Evolutionary conservation across 163 green algal species (phyloP).

Genomic region (Prototheca stagnorum): DNA sequence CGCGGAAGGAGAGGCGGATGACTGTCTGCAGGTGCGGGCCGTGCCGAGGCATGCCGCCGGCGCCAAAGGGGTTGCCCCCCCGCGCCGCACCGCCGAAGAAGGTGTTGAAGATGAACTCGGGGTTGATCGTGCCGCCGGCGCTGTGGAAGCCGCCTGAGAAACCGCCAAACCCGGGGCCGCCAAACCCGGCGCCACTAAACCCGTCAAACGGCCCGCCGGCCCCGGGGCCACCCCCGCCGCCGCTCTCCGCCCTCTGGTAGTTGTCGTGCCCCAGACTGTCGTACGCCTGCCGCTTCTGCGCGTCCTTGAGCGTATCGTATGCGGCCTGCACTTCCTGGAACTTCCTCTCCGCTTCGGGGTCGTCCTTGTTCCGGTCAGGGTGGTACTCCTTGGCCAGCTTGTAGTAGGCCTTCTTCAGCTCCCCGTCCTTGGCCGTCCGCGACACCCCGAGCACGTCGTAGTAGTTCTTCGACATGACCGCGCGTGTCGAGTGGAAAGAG

Average conservation of each 20-base stretch:
- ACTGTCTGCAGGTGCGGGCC: conserved; percentile 7
- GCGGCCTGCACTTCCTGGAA: conserved; percentile 80
- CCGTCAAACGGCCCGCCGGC: conserved; percentile 5
- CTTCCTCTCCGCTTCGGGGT: conserved; percentile 37
- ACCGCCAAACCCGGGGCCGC: conserved; percentile 1
- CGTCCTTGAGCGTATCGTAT: conserved; percentile 75
- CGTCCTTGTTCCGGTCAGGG: conserved; percentile 74
- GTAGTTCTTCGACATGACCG: too few species aligned
- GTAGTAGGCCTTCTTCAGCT: conserved; percentile 87
- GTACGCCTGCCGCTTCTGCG: conserved; percentile 54
- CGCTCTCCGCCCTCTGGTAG: conserved; percentile 51
- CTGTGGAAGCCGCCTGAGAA: conserved; percentile 7
- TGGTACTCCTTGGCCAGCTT: conserved; percentile 81
- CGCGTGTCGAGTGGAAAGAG: too few species aligned
- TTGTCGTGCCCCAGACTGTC: conserved; percentile 29
- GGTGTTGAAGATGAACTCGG: conserved; percentile 17
- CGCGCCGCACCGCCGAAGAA: conserved; percentile 6
- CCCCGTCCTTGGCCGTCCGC: conserved; percentile 39
- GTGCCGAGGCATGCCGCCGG: not conserved
- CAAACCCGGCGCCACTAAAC: not conserved
- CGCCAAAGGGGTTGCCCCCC: not conserved
- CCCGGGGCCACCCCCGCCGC: conserved; percentile 11
- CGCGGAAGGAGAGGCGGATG: conserved; percentile 40
- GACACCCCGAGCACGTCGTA: conserved; percentile 67
- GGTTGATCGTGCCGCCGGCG: too few species aligned